Percentiles rank a stretch among this genome's conserved stretches.
Conservation (phyloP, 2,329 filamentous ascomycete genomes). For the Mollisia scopiformis region DNA sequence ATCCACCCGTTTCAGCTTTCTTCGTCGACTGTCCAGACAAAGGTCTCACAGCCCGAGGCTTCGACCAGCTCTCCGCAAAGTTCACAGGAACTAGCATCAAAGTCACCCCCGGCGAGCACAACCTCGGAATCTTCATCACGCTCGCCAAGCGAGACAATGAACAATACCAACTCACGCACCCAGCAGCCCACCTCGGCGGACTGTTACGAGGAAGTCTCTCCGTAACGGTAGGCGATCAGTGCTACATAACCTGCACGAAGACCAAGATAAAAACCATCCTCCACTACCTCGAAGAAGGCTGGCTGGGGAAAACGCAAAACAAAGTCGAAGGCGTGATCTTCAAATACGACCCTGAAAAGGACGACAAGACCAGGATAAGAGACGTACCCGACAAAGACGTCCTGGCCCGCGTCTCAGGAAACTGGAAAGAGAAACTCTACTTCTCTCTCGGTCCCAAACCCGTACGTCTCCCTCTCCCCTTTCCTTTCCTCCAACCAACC, state of each 20-base stretch:
- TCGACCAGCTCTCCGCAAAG: constrained; percentile 95
- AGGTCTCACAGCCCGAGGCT: constrained; percentile 84
- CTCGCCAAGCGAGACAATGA: constrained; percentile 80
- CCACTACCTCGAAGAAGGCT: constrained; percentile 92
- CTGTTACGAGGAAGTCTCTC: constrained; percentile 85
- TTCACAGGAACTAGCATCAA: constrained; percentile 96
- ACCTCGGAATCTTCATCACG: constrained; percentile 93
- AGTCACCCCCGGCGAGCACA: constrained; percentile 89
- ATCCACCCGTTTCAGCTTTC: constrained; percentile 96
- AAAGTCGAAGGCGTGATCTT: constrained; percentile 91
- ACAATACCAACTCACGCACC: constrained; percentile 93
- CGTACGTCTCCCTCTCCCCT: constrained; percentile 49
- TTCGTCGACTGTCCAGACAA: constrained; percentile 91
- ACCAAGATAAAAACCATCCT: constrained; percentile 91
- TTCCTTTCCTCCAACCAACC: constrained; percentile 39
- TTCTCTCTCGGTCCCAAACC: constrained; percentile 64
- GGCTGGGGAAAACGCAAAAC: constrained; percentile 90
- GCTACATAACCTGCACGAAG: constrained; percentile 86
- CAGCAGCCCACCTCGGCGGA: constrained; percentile 88
- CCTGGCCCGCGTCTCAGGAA: constrained; percentile 79
- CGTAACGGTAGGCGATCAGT: constrained; percentile 87
- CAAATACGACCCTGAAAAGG: constrained; percentile 84
- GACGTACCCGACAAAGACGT: constrained; percentile 87
- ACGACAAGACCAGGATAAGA: constrained; percentile 77
- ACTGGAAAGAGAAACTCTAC: constrained; percentile 76